These are phyloP conservation scores for Mucor mucedo DNA, from an alignment of 371 early-diverging fungal genomes.

Conservation along the genomic window DNA sequence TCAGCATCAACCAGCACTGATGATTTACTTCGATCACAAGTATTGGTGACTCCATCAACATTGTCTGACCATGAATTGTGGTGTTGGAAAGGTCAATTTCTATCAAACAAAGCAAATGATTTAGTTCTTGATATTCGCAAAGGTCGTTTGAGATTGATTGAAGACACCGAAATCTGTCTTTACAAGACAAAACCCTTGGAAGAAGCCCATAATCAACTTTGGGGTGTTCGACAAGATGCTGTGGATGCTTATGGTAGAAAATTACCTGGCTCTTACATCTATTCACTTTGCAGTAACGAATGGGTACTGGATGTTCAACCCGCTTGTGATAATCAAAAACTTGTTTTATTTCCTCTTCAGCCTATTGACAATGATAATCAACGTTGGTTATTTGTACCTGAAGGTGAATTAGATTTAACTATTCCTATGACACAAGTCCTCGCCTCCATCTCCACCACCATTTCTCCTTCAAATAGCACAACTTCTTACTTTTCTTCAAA, in stretches of 20 bases:
- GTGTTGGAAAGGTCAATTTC: constrained; percentile 49
- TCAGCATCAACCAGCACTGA: constrained; percentile 23
- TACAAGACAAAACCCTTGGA: constrained; percentile 40
- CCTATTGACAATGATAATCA: constrained; percentile 52
- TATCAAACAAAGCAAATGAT: constrained; percentile 46
- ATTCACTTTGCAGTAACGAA: constrained; percentile 42
- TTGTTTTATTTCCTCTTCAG: constrained; percentile 48
- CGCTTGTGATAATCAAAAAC: constrained; percentile 24
- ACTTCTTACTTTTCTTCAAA: constrained; percentile 16
- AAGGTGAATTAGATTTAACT: constrained; percentile 28
- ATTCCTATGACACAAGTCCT: constrained; percentile 12
- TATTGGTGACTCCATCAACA: constrained; percentile 36
- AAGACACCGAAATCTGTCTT: constrained; percentile 58
- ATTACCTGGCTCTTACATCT: constrained; percentile 40
- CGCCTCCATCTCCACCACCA: constrained; percentile 6
- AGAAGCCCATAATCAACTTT: constrained; percentile 49
- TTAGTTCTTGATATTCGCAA: constrained; percentile 55
- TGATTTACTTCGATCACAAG: constrained; percentile 44
- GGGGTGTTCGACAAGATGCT: constrained; percentile 38
- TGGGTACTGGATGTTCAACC: constrained; percentile 54
- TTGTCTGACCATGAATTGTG: constrained; percentile 45
- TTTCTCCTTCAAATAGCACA: neutral
- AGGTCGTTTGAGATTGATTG: constrained; percentile 53
- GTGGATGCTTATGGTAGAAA: constrained; percentile 34
- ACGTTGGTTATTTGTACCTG: constrained; percentile 48